These are phyloP conservation scores for Oryza rufipogon DNA, from an alignment of 176 grass and related monocot species.

Conservation along the genomic window DNA sequence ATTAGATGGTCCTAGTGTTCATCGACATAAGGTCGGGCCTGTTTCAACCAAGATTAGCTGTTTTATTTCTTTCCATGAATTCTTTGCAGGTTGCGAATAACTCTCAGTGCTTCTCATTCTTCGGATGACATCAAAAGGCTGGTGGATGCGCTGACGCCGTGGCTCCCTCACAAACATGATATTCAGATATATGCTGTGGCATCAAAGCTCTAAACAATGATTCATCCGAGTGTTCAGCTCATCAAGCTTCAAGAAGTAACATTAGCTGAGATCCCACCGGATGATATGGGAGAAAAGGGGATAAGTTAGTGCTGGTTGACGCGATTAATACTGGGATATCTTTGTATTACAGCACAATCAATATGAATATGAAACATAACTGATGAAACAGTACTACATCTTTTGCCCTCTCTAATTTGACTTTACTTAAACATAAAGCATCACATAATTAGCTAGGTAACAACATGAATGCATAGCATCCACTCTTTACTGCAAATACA, in stretches of 20 bases:
- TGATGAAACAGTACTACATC: not conserved
- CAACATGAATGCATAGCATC: no score
- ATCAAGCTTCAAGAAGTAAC: not conserved
- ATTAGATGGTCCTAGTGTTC: not conserved
- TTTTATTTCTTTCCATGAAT: not conserved
- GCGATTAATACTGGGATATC: not conserved
- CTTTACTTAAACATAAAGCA: not conserved
- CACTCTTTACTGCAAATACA: no score
- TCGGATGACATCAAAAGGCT: slow-evolving; percentile 72
- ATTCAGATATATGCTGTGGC: slow-evolving; percentile 1
- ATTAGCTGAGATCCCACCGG: not conserved
- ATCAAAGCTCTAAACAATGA: slow-evolving; percentile 54
- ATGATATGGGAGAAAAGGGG: not conserved
- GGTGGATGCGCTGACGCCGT: slow-evolving; percentile 55
- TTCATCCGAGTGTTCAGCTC: not conserved
- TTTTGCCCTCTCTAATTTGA: not conserved
- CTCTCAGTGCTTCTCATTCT: slow-evolving; percentile 80
- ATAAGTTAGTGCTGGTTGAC: not conserved
- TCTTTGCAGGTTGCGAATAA: slow-evolving; percentile 73
- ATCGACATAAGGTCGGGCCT: not conserved
- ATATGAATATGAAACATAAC: not conserved
- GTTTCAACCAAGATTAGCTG: slow-evolving; percentile 12
- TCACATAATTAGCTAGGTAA: not conserved
- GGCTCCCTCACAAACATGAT: slow-evolving; percentile 49
- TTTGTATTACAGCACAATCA: not conserved